Evolutionary conservation across 768 basidiomycete genomes (phyloP).

Genomic region (Naganishia vishniacii): DNA sequence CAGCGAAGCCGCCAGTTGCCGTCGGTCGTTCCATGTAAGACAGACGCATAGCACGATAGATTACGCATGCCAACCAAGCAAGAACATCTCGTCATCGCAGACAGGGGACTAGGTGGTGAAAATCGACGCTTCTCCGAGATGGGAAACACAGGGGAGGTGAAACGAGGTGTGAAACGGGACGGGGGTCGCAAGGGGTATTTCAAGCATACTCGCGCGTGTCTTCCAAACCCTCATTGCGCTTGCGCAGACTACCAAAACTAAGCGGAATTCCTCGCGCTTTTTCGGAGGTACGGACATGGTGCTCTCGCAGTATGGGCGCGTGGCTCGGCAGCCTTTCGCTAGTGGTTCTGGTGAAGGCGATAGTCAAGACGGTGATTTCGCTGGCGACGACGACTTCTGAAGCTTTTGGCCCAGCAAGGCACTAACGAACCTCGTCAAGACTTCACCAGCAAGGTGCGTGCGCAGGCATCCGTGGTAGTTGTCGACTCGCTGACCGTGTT

Average conservation of each 20-base stretch:
- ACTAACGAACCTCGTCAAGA: conserved; percentile 24
- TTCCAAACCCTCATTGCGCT: too few species aligned
- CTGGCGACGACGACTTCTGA: background rate
- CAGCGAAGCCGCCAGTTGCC: too few species aligned
- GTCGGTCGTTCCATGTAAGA: too few species aligned
- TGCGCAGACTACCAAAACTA: background rate
- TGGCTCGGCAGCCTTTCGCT: background rate
- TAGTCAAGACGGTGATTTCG: conserved; percentile 1
- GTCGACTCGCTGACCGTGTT: background rate
- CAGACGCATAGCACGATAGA: too few species aligned
- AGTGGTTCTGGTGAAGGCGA: background rate
- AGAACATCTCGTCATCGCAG: too few species aligned
- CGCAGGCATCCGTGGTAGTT: background rate
- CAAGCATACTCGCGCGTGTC: background rate
- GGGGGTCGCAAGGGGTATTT: too few species aligned
- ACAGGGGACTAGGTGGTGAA: too few species aligned
- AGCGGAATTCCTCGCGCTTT: background rate
- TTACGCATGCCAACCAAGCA: too few species aligned
- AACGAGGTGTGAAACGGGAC: too few species aligned
- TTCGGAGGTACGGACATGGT: background rate
- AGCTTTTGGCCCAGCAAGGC: conserved; percentile 16
- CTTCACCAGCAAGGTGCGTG: conserved; percentile 20
- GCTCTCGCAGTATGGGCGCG: background rate
- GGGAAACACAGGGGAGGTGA: too few species aligned
- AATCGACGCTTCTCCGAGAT: too few species aligned